These are phyloP conservation scores for Pythium guiyangense DNA, from an alignment of 352 stramenopile species.

Conservation along the genomic window DNA sequence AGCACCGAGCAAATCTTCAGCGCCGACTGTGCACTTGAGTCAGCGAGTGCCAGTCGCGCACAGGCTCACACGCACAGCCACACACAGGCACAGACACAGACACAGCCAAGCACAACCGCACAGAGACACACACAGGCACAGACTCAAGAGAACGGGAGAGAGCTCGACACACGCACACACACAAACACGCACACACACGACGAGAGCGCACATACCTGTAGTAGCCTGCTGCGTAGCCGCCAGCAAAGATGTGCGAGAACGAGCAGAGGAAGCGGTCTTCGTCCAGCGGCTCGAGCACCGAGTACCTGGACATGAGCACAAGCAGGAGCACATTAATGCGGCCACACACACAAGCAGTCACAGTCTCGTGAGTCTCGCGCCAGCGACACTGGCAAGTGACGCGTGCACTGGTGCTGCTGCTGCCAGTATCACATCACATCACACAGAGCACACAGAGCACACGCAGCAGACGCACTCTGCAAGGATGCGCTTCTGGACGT, in stretches of 20 bases:
- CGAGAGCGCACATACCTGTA: constrained; percentile 87
- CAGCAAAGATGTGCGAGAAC: constrained; percentile 98
- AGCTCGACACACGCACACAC: no score
- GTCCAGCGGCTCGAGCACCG: constrained; percentile 86
- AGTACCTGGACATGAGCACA: constrained; percentile 30
- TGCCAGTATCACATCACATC: neutral
- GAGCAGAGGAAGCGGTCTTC: constrained; percentile 98
- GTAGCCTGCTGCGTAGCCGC: constrained; percentile 96
- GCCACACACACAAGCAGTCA: neutral
- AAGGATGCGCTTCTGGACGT: constrained; percentile 90
- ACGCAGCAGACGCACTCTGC: constrained; percentile 42
- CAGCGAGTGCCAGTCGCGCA: neutral
- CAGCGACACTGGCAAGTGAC: no score
- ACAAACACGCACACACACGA: no score
- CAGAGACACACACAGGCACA: no score
- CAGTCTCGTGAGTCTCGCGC: neutral
- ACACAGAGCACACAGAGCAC: neutral
- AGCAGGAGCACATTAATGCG: no score
- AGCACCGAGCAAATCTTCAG: no score
- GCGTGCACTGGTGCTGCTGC: no score
- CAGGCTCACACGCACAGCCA: no score
- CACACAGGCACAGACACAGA: no score
- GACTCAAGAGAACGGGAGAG: no score
- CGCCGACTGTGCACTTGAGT: no score
- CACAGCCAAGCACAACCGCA: no score